Evolutionary conservation across 2,329 filamentous ascomycete genomes (phyloP), one percentile per base, ranked within the genome.

Genomic region (Sclerotiophoma versabilis): DNA sequence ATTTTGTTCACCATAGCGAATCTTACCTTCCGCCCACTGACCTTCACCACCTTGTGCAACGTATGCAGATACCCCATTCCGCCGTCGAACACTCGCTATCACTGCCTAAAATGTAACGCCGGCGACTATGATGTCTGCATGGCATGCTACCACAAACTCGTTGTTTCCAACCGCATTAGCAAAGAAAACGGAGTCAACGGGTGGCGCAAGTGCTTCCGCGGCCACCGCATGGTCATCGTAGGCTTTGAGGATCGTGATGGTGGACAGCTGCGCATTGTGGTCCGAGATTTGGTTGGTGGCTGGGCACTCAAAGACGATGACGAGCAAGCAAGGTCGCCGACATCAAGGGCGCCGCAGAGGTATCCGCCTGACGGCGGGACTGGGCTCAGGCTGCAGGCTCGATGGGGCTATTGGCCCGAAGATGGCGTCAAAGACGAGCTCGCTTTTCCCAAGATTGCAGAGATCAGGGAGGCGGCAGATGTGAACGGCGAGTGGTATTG

Each of bases 401-500:
- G 83, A 14, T 97, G 91, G 90, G 83, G 86, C 4, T 96, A 91
- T 82, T 93, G 89, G 68, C 91, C 92, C 0, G 83, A 83, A 2
- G 76, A 81, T 0, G 80, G 76, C 0, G 84, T 84, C 1, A 80
- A 79, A 17, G 90, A 96, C 70, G 93, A 98, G 76, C 76, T 98
- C 33, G 75, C 87, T 58, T 97, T 98, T 64, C 93, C 93, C 0
- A 87, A 87, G 44, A 87, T 90, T 9, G 92, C 93, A 0, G 90
- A 95, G 74, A 84, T 98, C 12, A 82, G 83, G 6, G 93, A 98
- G 77, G 86, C 89, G 30, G 89, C 93, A 71, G 90, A 95, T 73
- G 86, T 96, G 41, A 96, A 96, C 72, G 90, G 88, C 15, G 92
- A 96, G 72, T 98, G 93, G 93, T 92, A 84, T 68, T 89, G 88